phyloP scores from a whole-genome alignment of 176 grass and related monocot species.

The Zea mays region DNA sequence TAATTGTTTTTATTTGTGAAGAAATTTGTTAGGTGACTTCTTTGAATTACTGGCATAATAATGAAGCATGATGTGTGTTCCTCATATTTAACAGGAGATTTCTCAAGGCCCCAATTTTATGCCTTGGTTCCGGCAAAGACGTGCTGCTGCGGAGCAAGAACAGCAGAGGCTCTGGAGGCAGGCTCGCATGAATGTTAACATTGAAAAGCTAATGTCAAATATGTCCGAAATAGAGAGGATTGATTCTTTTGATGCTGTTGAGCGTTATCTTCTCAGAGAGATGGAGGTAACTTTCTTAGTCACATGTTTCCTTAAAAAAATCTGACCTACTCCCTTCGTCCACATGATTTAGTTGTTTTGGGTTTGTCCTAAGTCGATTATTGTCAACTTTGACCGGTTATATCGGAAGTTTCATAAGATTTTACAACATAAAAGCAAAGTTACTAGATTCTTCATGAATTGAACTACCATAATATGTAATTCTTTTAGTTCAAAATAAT shows the following conservation, averaged over 20 bases:
- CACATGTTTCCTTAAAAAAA: neutral
- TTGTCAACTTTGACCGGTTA: no score
- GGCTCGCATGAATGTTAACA: conserved; percentile 70
- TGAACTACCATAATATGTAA: no score
- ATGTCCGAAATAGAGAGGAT: conserved; percentile 90
- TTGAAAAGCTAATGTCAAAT: conserved; percentile 74
- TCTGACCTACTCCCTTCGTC: neutral
- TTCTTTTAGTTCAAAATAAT: no score
- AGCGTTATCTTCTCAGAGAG: conserved; percentile 77
- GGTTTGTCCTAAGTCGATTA: no score
- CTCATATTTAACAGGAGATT: conserved; percentile 61
- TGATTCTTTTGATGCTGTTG: conserved; percentile 93
- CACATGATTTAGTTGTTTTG: no score
- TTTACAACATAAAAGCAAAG: no score
- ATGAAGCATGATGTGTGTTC: conserved; percentile 16
- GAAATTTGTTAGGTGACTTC: neutral
- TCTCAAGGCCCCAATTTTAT: conserved; percentile 86
- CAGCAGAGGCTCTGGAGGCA: conserved; percentile 85
- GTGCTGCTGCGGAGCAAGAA: conserved; percentile 77
- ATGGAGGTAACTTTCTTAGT: conserved; percentile 63
- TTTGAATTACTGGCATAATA: conserved; percentile 27
- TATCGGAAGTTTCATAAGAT: no score
- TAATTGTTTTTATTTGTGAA: conserved; percentile 31
- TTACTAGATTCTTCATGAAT: no score
- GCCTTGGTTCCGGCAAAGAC: conserved; percentile 92